Base-by-base conservation (phyloP, 176 grass and related monocot genomes). In the Dactylis glomerata region DNA sequence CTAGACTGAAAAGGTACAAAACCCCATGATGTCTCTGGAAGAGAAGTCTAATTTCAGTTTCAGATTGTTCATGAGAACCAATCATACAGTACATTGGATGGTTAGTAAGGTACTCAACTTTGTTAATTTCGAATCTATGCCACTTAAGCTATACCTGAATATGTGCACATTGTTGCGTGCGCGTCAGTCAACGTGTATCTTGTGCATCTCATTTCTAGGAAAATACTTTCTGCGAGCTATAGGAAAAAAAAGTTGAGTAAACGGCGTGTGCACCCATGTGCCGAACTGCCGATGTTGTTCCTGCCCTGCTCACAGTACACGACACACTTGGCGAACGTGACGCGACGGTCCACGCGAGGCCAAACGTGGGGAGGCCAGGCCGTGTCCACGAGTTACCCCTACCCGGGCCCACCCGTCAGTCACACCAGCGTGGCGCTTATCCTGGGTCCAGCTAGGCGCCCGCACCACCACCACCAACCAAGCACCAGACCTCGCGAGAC, bases 381-480 rank as follows among this genome's bases (percentile, higher is more conserved):
- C 63, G 62, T 17, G 62, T 81, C 79, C 79, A 81, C 44, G 63
- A n/a, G 62, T 52, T 26, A n/a, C 79, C 9, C 5, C 8, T 9
- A 9, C 0, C 0, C 3, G 80, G 80, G 68, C 52, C 81, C 68
- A 57, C 68, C 1, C 10, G 52, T 1, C 37, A 83, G 81, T 2
- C 20, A 50, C 7, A 26, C n/a, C 41, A 34, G 22, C 42, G 49
- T 76, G 71, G 72, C 36, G 24, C 45, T 68, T 68, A 52, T 51
- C 63, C 64, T 51, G 22, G 31, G 38, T 83, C 81, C 81, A 74
- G 81, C 81, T 61, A 74, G 57, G 69, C 68, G 37, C 75, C 24
- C 24, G 54, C 41, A 16, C 59, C 42, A 73, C 81, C 38, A 62
- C 41, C 30, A 76, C 31, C 30, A 76, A 76, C 30, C 58, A 61